Conservation (phyloP, 108 stramenopile species). For the Fistulifera pelliculosa region DNA sequence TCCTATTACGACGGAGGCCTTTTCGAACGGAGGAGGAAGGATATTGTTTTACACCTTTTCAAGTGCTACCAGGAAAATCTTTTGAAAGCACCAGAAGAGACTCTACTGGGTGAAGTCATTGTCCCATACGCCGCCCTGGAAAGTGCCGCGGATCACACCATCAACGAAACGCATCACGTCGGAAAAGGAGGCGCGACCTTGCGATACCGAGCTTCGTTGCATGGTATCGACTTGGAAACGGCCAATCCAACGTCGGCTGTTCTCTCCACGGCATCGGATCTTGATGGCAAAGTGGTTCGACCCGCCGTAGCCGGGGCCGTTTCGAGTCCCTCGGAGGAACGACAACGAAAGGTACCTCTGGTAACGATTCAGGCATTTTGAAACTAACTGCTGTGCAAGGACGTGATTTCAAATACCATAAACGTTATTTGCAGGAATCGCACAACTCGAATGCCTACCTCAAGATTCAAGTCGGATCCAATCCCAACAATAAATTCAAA, state of each 20-base stretch:
- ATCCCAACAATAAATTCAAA: conserved; percentile 10
- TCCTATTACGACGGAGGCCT: conserved; percentile 10
- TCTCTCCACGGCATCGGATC: neutral
- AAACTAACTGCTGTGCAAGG: conserved; percentile 33
- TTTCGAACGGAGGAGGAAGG: conserved; percentile 3
- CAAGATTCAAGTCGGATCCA: conserved; percentile 24
- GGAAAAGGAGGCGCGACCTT: conserved; percentile 25
- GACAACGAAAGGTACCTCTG: conserved; percentile 11
- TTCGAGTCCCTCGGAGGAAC: neutral
- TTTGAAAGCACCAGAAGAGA: conserved; percentile 10
- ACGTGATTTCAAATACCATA: conserved; percentile 27
- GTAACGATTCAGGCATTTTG: too few species aligned
- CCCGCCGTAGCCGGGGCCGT: neutral
- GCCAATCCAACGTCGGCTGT: conserved; percentile 2
- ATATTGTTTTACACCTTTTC: neutral
- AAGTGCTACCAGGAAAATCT: too few species aligned
- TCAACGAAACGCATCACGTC: conserved; percentile 31
- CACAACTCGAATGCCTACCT: conserved; percentile 55
- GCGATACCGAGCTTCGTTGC: conserved; percentile 31
- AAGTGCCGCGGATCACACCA: conserved; percentile 18
- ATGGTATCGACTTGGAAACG: too few species aligned
- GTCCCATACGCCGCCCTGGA: conserved; percentile 18
- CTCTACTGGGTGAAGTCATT: conserved; percentile 21
- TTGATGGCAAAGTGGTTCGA: neutral
- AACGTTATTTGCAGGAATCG: conserved; percentile 17